Percentiles rank a stretch among this genome's conserved stretches.
phyloP scores from a whole-genome alignment of 495 filamentous ascomycete species.

The Penicillium bovifimosum region DNA sequence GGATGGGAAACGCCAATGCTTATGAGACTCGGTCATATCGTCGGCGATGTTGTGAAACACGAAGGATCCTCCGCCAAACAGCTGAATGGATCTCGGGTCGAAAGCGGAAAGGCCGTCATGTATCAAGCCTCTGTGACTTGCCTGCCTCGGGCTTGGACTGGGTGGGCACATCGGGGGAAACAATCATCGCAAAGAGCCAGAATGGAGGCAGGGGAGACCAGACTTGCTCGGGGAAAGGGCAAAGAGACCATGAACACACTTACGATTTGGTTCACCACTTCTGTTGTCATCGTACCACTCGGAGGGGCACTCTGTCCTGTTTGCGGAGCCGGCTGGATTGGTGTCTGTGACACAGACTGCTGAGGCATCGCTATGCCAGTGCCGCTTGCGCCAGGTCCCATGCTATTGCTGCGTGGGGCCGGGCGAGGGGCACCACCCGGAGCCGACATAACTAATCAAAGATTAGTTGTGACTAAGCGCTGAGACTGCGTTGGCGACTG shows the following conservation, averaged over 20 bases:
- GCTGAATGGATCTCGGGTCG: not conserved
- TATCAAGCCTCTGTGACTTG: not conserved
- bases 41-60: too few relatives aligned
- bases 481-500: too few relatives aligned
- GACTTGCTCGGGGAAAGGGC: too few relatives aligned
- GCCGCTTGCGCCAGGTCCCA: constrained; percentile 40
- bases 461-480: not conserved
- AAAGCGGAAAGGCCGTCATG: not conserved
- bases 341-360: constrained; percentile 37
- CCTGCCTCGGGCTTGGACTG: too few relatives aligned
- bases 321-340: constrained; percentile 32
- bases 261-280: constrained; percentile 96
- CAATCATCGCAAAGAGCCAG: not conserved
- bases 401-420: constrained; percentile 47
- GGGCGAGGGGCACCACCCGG: constrained; percentile 46
- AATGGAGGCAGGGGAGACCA: not conserved
- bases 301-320: constrained; percentile 37
- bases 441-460: constrained; percentile 38
- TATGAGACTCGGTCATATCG: too few relatives aligned
- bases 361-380: constrained; percentile 47
- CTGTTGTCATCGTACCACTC: constrained; percentile 57
- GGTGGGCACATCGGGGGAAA: not conserved
- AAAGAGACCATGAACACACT: constrained; percentile 28
- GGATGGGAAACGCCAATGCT: too few relatives aligned
- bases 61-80: too few relatives aligned